phyloP scores from a whole-genome alignment of 2,329 filamentous ascomycete species.

The Pseudocercospora musae region DNA sequence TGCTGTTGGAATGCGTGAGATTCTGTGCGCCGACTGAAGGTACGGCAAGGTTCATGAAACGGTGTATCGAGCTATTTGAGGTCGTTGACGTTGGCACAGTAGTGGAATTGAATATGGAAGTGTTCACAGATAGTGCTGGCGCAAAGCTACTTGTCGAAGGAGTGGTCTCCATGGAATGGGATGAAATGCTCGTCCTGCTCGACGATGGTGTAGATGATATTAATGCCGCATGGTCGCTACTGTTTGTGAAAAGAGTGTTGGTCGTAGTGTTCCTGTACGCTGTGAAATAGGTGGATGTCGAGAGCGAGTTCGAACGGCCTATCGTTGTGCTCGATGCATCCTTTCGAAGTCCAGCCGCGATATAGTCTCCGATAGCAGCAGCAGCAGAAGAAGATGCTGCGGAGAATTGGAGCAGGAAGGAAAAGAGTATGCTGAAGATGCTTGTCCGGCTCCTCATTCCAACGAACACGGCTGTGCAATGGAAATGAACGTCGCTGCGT shows the following conservation, averaged over 20 bases:
- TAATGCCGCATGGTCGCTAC: background rate
- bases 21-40: background rate
- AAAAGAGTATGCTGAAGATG: background rate
- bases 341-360: conserved; percentile 3
- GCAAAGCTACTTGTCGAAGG: background rate
- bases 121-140: background rate
- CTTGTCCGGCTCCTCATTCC: background rate
- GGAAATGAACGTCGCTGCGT: background rate
- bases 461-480: background rate
- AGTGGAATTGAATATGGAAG: background rate
- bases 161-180: background rate
- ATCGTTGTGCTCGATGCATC: background rate
- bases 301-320: background rate
- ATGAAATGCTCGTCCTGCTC: background rate
- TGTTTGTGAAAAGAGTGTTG: background rate
- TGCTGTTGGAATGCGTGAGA: background rate
- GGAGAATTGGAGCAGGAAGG: background rate
- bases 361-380: conserved; percentile 1
- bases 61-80: background rate
- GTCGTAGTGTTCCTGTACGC: background rate
- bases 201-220: background rate
- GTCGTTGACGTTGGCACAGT: background rate
- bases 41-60: background rate
- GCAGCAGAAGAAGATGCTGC: background rate
- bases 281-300: background rate